Conservation (phyloP, 257 asterid genomes). For the Datura wrightii region DNA sequence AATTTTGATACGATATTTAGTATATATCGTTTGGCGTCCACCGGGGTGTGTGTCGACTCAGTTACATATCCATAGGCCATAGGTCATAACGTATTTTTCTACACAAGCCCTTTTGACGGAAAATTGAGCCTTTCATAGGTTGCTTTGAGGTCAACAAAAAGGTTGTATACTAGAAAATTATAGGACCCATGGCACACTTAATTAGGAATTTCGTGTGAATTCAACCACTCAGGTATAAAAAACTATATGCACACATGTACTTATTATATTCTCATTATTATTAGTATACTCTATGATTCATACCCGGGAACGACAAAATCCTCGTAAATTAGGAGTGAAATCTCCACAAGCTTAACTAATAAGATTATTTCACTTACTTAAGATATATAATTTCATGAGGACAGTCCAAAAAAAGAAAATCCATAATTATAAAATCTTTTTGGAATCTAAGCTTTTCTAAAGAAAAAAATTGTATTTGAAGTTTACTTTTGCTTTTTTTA, state of each 20-base stretch:
- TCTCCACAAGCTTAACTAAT: not conserved
- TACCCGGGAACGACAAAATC: not conserved
- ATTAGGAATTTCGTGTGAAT: slow-evolving; percentile 28
- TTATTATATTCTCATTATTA: slow-evolving; percentile 24
- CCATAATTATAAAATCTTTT: not conserved
- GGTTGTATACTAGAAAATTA: slow-evolving; percentile 52
- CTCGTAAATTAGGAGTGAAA: not conserved
- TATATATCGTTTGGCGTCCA: no score
- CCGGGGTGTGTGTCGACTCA: not conserved
- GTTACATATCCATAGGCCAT: not conserved
- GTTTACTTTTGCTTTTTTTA: not conserved
- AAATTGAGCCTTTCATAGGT: not conserved
- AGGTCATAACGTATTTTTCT: not conserved
- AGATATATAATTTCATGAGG: not conserved
- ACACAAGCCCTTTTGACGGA: not conserved
- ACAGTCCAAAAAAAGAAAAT: not conserved
- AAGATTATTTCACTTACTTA: not conserved
- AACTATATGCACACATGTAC: slow-evolving; percentile 19
- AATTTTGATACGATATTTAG: no score
- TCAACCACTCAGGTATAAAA: slow-evolving; percentile 7
- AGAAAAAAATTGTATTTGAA: not conserved
- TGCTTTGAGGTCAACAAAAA: slow-evolving; percentile 66
- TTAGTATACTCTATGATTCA: not conserved
- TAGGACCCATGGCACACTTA: slow-evolving; percentile 24
- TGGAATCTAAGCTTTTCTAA: not conserved